phyloP scores from a whole-genome alignment of 2,329 filamentous ascomycete species.

The Ilyonectria robusta region DNA sequence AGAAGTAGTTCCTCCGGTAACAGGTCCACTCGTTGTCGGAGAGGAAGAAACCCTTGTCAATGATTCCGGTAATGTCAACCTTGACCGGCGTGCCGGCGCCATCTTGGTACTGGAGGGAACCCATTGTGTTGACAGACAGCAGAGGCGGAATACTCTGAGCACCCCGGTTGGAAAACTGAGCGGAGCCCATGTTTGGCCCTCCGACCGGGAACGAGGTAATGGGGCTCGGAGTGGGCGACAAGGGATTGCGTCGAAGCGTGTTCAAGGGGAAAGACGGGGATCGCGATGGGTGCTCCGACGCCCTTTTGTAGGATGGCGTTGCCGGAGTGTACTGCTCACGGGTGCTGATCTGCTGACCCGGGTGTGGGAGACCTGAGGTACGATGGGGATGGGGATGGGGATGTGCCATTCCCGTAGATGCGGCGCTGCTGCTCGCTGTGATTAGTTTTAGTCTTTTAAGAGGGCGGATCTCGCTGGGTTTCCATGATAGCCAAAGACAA shows the following conservation, averaged over 20 bases:
- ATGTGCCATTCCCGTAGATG: constrained; percentile 71
- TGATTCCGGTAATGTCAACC: constrained; percentile 82
- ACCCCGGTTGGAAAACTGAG: constrained; percentile 54
- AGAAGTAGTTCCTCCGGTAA: constrained; percentile 93
- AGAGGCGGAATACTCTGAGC: constrained; percentile 66
- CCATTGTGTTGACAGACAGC: constrained; percentile 64
- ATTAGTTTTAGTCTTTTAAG: constrained; percentile 37
- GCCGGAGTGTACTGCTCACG: constrained; percentile 68
- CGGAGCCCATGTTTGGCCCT: constrained; percentile 65
- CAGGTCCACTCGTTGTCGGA: constrained; percentile 90
- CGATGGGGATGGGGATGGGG: constrained; percentile 60
- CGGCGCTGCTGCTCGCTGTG: constrained; percentile 59
- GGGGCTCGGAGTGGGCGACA: constrained; percentile 67
- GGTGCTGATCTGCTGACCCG: constrained; percentile 62
- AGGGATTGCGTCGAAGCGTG: constrained; percentile 64
- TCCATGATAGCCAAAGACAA: background rate
- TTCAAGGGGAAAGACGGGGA: constrained; percentile 65
- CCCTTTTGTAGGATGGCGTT: constrained; percentile 66
- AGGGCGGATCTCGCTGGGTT: background rate
- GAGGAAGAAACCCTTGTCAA: constrained; percentile 91
- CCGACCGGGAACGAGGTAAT: constrained; percentile 60
- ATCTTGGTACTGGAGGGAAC: constrained; percentile 74
- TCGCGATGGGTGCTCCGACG: constrained; percentile 64
- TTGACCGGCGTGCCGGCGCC: constrained; percentile 67
- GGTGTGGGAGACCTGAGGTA: constrained; percentile 66